phyloP scores from a whole-genome alignment of 2,329 filamentous ascomycete species.

The Endoconidiophora laricicola region DNA sequence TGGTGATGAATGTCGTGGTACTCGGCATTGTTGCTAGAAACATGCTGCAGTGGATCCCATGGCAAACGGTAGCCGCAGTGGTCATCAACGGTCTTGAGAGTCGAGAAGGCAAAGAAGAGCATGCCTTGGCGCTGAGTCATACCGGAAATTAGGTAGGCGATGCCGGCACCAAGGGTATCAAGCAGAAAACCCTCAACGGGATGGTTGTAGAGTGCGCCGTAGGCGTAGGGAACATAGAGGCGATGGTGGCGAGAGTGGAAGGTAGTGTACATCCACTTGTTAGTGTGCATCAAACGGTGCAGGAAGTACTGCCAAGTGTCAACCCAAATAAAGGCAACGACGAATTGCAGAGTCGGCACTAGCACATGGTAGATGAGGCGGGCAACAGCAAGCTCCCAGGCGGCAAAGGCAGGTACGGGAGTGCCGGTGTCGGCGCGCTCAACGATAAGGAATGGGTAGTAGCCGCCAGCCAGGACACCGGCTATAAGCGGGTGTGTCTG shows the following conservation, averaged over 20 bases:
- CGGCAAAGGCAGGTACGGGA: slow-evolving; percentile 56
- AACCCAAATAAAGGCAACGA: slow-evolving; percentile 55
- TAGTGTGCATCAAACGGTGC: slow-evolving; percentile 92
- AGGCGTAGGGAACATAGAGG: slow-evolving; percentile 93
- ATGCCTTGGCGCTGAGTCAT: slow-evolving; percentile 81
- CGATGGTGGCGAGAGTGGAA: slow-evolving; percentile 95
- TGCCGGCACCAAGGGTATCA: slow-evolving; percentile 72
- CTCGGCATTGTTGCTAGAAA: slow-evolving; percentile 86
- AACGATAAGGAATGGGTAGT: slow-evolving; percentile 56
- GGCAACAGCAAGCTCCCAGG: slow-evolving; percentile 64
- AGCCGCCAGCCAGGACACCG: slow-evolving; percentile 60
- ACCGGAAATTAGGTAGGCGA: slow-evolving; percentile 65
- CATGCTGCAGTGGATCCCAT: slow-evolving; percentile 80
- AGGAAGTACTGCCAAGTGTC: slow-evolving; percentile 98
- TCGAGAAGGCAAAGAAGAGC: slow-evolving; percentile 75
- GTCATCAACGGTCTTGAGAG: slow-evolving; percentile 93
- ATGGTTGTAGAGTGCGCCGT: slow-evolving; percentile 93
- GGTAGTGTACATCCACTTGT: slow-evolving; percentile 87
- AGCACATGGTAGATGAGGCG: slow-evolving; percentile 63
- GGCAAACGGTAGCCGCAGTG: slow-evolving; percentile 95
- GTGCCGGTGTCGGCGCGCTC: slow-evolving; percentile 35
- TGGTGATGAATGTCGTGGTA: slow-evolving; percentile 99
- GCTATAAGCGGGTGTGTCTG: slow-evolving; percentile 57
- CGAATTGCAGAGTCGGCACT: slow-evolving; percentile 64
- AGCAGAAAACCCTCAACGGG: slow-evolving; percentile 85